Evolutionary conservation across 768 basidiomycete species (phyloP), one percentile per base, ranked within the genome.

Genomic region (Suillus placidus): DNA sequence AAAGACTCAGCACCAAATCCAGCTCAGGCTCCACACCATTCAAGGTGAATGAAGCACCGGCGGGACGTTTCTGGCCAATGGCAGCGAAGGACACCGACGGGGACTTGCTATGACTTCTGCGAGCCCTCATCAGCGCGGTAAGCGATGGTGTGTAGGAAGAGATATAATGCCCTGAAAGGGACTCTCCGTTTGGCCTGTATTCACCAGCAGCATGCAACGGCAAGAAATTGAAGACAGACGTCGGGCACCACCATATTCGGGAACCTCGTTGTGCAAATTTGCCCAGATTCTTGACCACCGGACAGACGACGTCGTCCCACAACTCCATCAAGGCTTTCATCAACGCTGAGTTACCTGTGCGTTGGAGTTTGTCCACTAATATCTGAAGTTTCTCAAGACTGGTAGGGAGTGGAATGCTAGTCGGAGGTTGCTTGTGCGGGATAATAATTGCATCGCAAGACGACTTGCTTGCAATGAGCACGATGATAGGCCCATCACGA

Each of bases 371-470:
- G 18, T 3, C 42, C 18, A 23, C n/a, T 12, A 47, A 47, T 23
- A 0, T 12, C 4, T 2, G 10, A n/a, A 47, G 47, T 13, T 47
- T 47, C n/a, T 47, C 47, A 5, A 23, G 9, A 23, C 6, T 49
- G 12, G 6, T 49, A 7, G 12, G 47, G 6, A 66, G 52, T 3
- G 8, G 42, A 20, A 66, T 56, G 34, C 40, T 42, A 5, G 62
- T 43, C n/a, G 65, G 61, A 6, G 40, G 20, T 26, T 26, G 16
- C 4, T 57, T 13, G 20, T 57, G 55, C 1, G 35, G 35, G n/a
- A 71, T 42, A n/a, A 70, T 64, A 16, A 71, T 61, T 4, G 68
- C 71, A 54, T 68, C 55, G 14, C 65, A 68, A 37, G 64, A 60
- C 30, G 42, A 67, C 32, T 63, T 38, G 64, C 64, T 67, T 34